phyloP scores from a whole-genome alignment of 2,329 filamentous ascomycete species.

The Hypomyces rosellus region DNA sequence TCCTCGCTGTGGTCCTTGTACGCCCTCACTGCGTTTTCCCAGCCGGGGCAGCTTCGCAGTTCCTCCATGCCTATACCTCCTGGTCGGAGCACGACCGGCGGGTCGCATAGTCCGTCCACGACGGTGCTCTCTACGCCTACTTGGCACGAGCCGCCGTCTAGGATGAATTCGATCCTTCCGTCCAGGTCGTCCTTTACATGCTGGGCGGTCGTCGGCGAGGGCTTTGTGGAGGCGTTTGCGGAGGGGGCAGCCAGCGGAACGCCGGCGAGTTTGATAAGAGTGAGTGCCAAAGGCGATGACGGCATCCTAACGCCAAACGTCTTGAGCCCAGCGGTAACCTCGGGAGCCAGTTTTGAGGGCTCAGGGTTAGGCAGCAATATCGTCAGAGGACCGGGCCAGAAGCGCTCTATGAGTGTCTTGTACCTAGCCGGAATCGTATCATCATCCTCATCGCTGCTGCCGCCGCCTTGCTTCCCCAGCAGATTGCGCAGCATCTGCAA shows the following conservation, averaged over 20 bases:
- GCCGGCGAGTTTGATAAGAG: constrained; percentile 73
- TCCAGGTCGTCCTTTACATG: constrained; percentile 83
- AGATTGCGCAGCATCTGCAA: constrained; percentile 66
- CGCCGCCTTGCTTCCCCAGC: constrained; percentile 32
- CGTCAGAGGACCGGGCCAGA: constrained; percentile 94
- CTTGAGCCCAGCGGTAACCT: constrained; percentile 78
- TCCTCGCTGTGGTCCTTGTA: constrained; percentile 72
- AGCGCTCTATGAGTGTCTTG: constrained; percentile 65
- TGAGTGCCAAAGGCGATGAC: constrained; percentile 72
- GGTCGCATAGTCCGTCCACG: constrained; percentile 77
- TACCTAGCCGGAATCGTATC: constrained; percentile 67
- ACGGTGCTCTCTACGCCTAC: constrained; percentile 97
- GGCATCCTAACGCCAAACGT: constrained; percentile 93
- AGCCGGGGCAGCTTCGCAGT: constrained; percentile 66
- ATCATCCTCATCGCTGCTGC: constrained; percentile 38
- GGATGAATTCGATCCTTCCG: constrained; percentile 75
- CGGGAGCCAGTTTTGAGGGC: constrained; percentile 69
- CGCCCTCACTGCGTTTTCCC: constrained; percentile 69
- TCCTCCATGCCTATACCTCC: constrained; percentile 83
- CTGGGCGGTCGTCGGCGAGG: constrained; percentile 82
- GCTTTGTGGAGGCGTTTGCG: constrained; percentile 89
- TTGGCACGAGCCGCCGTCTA: constrained; percentile 80
- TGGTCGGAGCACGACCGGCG: constrained; percentile 76
- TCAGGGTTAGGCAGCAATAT: constrained; percentile 75
- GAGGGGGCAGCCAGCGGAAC: constrained; percentile 84